Conservation (phyloP, 2,329 filamentous ascomycete species). For the Zasmidium citrigriseum region DNA sequence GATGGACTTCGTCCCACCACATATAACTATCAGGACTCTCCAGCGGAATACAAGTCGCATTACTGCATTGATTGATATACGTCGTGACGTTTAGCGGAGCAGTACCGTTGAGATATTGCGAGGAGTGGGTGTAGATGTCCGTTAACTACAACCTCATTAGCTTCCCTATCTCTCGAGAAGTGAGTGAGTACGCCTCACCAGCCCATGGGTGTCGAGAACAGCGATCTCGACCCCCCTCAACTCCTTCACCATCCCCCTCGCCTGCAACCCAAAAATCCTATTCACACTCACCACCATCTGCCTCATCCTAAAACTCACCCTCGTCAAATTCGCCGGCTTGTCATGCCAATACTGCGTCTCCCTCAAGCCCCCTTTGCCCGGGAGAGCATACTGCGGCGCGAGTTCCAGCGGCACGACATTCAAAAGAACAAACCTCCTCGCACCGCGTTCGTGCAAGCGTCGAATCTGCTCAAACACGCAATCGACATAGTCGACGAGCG, state of each 20-base stretch:
- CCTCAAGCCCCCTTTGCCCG: not conserved
- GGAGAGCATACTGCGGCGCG: slow-evolving; percentile 63
- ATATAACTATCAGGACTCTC: slow-evolving; percentile 60
- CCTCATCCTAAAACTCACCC: slow-evolving; percentile 53
- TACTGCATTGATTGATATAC: slow-evolving; percentile 57
- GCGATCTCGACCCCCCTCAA: slow-evolving; percentile 62
- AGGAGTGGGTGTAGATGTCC: slow-evolving; percentile 63
- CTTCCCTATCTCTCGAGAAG: too few species aligned
- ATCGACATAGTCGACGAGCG: slow-evolving; percentile 64
- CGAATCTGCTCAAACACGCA: slow-evolving; percentile 69
- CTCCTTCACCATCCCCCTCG: slow-evolving; percentile 48
- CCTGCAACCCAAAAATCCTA: slow-evolving; percentile 53
- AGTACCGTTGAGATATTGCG: slow-evolving; percentile 62
- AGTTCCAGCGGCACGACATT: slow-evolving; percentile 68
- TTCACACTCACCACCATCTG: slow-evolving; percentile 54
- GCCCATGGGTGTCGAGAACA: slow-evolving; percentile 65
- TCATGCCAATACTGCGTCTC: slow-evolving; percentile 44
- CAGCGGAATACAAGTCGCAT: slow-evolving; percentile 43
- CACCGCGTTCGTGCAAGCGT: slow-evolving; percentile 65
- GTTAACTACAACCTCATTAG: slow-evolving; percentile 45
- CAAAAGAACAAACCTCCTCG: slow-evolving; percentile 71
- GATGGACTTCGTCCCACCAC: slow-evolving; percentile 76
- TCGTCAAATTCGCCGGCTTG: slow-evolving; percentile 52
- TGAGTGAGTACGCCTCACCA: slow-evolving; percentile 42
- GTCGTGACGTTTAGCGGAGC: slow-evolving; percentile 64